phyloP scores from a whole-genome alignment of 2,329 filamentous ascomycete species.

The Ceratocystis papillata region DNA sequence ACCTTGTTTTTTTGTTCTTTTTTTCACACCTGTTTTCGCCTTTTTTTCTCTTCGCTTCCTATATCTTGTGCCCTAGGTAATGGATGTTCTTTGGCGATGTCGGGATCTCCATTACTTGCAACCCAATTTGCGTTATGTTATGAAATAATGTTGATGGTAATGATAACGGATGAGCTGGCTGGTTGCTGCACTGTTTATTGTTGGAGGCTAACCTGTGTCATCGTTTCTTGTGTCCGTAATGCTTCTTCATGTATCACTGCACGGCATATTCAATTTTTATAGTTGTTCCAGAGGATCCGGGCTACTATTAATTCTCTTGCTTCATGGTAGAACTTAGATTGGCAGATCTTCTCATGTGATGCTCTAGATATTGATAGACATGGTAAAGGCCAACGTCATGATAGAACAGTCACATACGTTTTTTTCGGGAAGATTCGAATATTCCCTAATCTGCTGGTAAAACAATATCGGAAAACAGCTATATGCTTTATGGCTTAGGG shows the following conservation, averaged over 20 bases:
- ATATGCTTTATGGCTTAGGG: background rate
- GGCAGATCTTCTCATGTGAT: too few relatives aligned
- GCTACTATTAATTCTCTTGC: too few relatives aligned
- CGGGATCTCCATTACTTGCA: background rate
- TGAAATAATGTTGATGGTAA: slow-evolving; percentile 11
- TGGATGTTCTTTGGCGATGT: slow-evolving; percentile 7
- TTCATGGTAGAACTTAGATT: too few relatives aligned
- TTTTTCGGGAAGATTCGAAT: too few relatives aligned
- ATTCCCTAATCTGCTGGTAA: background rate
- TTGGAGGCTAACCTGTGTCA: slow-evolving; percentile 1
- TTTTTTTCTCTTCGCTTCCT: slow-evolving; percentile 24
- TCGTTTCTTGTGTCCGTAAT: too few relatives aligned
- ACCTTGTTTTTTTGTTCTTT: slow-evolving; percentile 25
- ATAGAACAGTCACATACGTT: too few relatives aligned
- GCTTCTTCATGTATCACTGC: too few relatives aligned
- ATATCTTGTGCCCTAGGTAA: slow-evolving; percentile 16
- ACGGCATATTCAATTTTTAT: too few relatives aligned
- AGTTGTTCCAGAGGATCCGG: too few relatives aligned
- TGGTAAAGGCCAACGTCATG: too few relatives aligned
- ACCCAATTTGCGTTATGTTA: background rate
- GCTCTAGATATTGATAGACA: too few relatives aligned
- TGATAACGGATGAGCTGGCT: slow-evolving; percentile 8
- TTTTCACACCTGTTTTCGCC: slow-evolving; percentile 25
- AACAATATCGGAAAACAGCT: too few relatives aligned
- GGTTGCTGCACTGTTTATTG: background rate